These are phyloP conservation scores for Neurospora sp. DNA, from an alignment of 2,329 filamentous ascomycete genomes.

Conservation along the genomic window DNA sequence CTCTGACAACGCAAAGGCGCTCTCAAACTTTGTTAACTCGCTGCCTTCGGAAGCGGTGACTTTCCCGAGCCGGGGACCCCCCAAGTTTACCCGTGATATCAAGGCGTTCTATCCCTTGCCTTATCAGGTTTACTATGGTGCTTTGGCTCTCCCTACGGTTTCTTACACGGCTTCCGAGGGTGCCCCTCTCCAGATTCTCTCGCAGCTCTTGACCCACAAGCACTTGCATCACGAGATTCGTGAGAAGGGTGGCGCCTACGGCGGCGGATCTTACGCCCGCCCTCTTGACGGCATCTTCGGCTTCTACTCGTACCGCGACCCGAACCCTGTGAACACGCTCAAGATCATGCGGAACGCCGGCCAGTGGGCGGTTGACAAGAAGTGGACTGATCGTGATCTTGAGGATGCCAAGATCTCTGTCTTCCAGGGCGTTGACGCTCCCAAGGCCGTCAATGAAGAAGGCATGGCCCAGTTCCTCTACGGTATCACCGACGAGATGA, in stretches of 20 bases:
- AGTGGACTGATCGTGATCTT: slow-evolving; percentile 75
- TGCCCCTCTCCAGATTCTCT: slow-evolving; percentile 77
- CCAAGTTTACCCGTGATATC: slow-evolving; percentile 35
- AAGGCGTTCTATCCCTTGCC: slow-evolving; percentile 90
- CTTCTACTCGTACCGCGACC: slow-evolving; percentile 94
- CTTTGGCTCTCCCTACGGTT: slow-evolving; percentile 69
- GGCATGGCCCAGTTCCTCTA: slow-evolving; percentile 79
- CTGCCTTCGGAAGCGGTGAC: slow-evolving; percentile 38
- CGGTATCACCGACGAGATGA: slow-evolving; percentile 81
- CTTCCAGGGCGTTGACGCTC: slow-evolving; percentile 87
- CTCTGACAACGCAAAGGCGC: slow-evolving; percentile 56
- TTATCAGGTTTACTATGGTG: slow-evolving; percentile 95
- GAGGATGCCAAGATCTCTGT: slow-evolving; percentile 94
- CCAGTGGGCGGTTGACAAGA: slow-evolving; percentile 68
- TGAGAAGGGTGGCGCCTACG: slow-evolving; percentile 95
- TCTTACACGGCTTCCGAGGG: slow-evolving; percentile 69
- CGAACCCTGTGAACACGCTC: slow-evolving; percentile 83
- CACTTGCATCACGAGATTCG: slow-evolving; percentile 95
- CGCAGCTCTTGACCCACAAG: slow-evolving; percentile 90
- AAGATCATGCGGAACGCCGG: slow-evolving; percentile 77
- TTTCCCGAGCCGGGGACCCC: slow-evolving; percentile 26
- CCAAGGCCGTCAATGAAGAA: slow-evolving; percentile 75
- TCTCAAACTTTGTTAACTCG: slow-evolving; percentile 60
- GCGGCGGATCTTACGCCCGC: slow-evolving; percentile 76
- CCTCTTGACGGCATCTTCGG: slow-evolving; percentile 79